These are phyloP conservation scores for Kazachstania africana DNA, from an alignment of 805 yeast species.

Conservation along the genomic window DNA sequence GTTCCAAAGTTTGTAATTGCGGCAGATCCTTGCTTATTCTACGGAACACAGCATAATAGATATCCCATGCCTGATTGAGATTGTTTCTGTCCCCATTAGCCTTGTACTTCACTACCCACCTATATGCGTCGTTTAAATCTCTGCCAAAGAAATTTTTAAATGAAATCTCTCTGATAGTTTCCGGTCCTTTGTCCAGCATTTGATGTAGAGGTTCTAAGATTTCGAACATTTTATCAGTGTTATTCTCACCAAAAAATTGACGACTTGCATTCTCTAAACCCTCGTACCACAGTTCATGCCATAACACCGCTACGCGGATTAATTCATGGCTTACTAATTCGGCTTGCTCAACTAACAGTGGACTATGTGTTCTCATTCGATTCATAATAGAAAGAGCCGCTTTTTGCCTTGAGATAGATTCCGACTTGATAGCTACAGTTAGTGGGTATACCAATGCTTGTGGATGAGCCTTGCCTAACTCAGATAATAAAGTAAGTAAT, in stretches of 20 bases:
- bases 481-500: slow-evolving; percentile 67
- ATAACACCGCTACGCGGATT: slow-evolving; percentile 85
- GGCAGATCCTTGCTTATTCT: slow-evolving; percentile 83
- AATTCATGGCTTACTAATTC: slow-evolving; percentile 89
- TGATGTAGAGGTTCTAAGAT: slow-evolving; percentile 82
- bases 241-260: slow-evolving; percentile 85
- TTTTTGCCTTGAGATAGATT: slow-evolving; percentile 74
- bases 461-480: slow-evolving; percentile 90
- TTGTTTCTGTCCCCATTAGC: slow-evolving; percentile 78
- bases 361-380: slow-evolving; percentile 81
- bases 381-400: slow-evolving; percentile 90
- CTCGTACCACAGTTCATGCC: slow-evolving; percentile 98
- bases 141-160: slow-evolving; percentile 90
- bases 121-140: slow-evolving; percentile 84
- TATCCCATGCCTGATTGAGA: slow-evolving; percentile 95
- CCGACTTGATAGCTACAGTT: slow-evolving; percentile 92
- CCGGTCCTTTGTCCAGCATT: slow-evolving; percentile 77
- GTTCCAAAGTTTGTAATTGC: slow-evolving; percentile 71
- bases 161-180: slow-evolving; percentile 83
- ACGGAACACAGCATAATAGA: slow-evolving; percentile 86
- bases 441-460: slow-evolving; percentile 93
- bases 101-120: slow-evolving; percentile 82
- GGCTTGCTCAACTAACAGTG: slow-evolving; percentile 79
- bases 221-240: slow-evolving; percentile 87
- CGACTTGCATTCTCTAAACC: slow-evolving; percentile 95